phyloP scores from a whole-genome alignment of 306 rosid genomes.

The Astragalus glycyphyllos region DNA sequence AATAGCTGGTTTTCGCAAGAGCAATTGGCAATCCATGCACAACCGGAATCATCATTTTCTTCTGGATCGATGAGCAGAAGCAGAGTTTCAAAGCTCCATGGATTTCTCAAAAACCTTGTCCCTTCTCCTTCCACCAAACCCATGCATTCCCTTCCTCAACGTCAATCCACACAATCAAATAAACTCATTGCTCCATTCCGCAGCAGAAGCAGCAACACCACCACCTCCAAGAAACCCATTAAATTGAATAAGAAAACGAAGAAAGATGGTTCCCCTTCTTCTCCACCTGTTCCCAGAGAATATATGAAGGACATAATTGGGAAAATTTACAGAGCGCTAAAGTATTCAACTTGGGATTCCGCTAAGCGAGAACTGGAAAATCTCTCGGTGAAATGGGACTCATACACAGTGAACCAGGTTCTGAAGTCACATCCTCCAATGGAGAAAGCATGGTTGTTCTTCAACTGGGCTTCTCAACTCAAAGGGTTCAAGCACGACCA shows the following conservation, averaged over 20 bases:
- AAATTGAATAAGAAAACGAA: constrained; percentile 32
- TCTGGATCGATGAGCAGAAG: constrained; percentile 26
- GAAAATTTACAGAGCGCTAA: constrained; percentile 56
- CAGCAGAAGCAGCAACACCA: constrained; percentile 5
- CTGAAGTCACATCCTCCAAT: constrained; percentile 86
- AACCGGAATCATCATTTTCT: neutral
- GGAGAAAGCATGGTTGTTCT: constrained; percentile 90
- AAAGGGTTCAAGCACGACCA: constrained; percentile 79
- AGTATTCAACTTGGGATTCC: constrained; percentile 72
- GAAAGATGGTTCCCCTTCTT: neutral
- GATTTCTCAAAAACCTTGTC: constrained; percentile 44
- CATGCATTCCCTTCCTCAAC: constrained; percentile 53
- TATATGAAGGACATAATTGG: constrained; percentile 62
- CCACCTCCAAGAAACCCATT: neutral
- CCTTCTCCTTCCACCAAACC: constrained; percentile 34
- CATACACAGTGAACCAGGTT: constrained; percentile 80
- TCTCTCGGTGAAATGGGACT: constrained; percentile 77
- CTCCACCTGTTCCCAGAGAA: constrained; percentile 24
- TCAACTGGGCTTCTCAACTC: constrained; percentile 71
- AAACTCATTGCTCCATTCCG: constrained; percentile 36
- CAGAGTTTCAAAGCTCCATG: constrained; percentile 34
- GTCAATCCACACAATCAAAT: constrained; percentile 42
- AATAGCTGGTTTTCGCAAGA: too few species aligned
- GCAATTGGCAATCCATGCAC: too few species aligned
- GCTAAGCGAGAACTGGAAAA: constrained; percentile 57